Evolutionary conservation across 225 moss, liverwort and hornwort species (phyloP), one percentile per base, ranked within the genome.

Genomic region (Sphagnum tenellum): DNA sequence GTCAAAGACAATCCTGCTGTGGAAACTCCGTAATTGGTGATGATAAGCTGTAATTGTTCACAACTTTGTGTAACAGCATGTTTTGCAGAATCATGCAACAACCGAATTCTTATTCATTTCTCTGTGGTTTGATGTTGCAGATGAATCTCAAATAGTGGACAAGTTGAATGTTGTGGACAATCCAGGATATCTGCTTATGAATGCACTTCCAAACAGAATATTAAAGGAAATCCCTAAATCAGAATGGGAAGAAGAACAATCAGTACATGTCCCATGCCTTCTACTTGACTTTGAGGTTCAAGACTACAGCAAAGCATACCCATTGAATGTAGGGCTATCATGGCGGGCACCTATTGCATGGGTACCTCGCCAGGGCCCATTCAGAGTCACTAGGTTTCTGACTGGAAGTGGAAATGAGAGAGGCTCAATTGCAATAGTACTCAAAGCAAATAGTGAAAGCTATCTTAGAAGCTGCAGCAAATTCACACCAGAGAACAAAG

Each of bases 381-480:
- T 93, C 72, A 87, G 86, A n/a, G 96, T 79, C 4, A 82, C 92
- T 55, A 85, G 89, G 66, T 98, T 90, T 69, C 77, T 98, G 68
- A 86, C 81, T 4, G 96, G 96, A 61, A 82, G 96, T 70, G 90
- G 93, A 3, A 90, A 86, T 73, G 79, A 90, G 44, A 81, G 82
- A 76, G 90, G 96, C 50, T 83, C 90, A 8, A 87, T 98, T 47
- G 85, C 81, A 7, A 77, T 93, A 7, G 71, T 89, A 52, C 80
- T 98, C 0, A 79, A 78, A 60, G 78, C 81, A 9, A 89, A 90
- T 59, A 55, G 56, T 12, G 75, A 71, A 51, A 47, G 66, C 54
- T 60, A 68, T 64, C 50, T 3, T 7, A 48, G 29, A 14, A 65
- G 57, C 13, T 57, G 64, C 71, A 63, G 50, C 44, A 57, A 45